Conservation (phyloP, 495 filamentous ascomycete genomes). For the Daldinia concentrica region DNA sequence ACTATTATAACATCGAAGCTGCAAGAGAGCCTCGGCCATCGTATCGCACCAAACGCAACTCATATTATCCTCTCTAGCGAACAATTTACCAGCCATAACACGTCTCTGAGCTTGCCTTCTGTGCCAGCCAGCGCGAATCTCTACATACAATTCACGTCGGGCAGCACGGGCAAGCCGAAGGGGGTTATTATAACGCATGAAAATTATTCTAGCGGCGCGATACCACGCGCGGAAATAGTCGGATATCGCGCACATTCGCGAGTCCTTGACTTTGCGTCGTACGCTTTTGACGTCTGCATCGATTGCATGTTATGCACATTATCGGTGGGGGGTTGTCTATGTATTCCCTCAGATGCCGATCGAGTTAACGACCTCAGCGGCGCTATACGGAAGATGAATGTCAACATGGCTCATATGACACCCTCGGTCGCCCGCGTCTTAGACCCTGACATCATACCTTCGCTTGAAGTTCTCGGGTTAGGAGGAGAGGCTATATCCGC, state of each 20-base stretch:
- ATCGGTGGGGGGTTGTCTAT: slow-evolving; percentile 67
- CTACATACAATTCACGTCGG: slow-evolving; percentile 60
- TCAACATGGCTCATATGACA: slow-evolving; percentile 58
- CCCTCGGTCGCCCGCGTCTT: slow-evolving; percentile 66
- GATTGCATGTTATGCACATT: slow-evolving; percentile 62
- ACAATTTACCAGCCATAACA: slow-evolving; percentile 14
- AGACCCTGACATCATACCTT: slow-evolving; percentile 49
- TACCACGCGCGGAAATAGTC: slow-evolving; percentile 52
- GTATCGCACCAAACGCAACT: slow-evolving; percentile 41
- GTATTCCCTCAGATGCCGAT: slow-evolving; percentile 65
- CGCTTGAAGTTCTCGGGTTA: slow-evolving; percentile 52
- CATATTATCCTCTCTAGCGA: slow-evolving; percentile 40
- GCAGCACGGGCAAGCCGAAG: slow-evolving; percentile 60
- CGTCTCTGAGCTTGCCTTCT: slow-evolving; percentile 28
- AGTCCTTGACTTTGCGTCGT: slow-evolving; percentile 61
- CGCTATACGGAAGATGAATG: slow-evolving; percentile 48
- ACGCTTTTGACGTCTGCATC: slow-evolving; percentile 62
- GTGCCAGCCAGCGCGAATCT: slow-evolving; percentile 47
- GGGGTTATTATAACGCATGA: slow-evolving; percentile 56
- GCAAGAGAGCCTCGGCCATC: slow-evolving; percentile 45
- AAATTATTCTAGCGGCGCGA: slow-evolving; percentile 54
- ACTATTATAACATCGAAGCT: slow-evolving; percentile 63
- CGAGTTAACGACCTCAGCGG: slow-evolving; percentile 55
- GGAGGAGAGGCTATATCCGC: slow-evolving; percentile 54
- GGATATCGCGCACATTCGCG: slow-evolving; percentile 52